These are phyloP conservation scores for Bisporella sp. DNA, from an alignment of 2,329 filamentous ascomycete genomes.

Conservation along the genomic window DNA sequence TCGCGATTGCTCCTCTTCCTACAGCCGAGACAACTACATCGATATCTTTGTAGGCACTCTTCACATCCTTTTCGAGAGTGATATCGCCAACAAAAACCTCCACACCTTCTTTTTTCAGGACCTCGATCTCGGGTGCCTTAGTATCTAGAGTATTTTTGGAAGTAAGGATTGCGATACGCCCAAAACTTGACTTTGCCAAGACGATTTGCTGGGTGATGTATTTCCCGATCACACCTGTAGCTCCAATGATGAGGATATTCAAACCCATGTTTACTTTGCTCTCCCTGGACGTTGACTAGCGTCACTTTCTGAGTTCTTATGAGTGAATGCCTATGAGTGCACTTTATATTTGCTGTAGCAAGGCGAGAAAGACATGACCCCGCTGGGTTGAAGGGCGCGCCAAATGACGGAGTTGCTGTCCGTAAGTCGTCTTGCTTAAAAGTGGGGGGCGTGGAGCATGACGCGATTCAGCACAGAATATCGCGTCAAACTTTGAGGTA, in stretches of 20 bases:
- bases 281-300: too few relatives aligned
- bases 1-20: slow-evolving; percentile 51
- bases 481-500: too few relatives aligned
- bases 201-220: slow-evolving; percentile 45
- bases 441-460: too few relatives aligned
- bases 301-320: too few relatives aligned
- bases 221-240: slow-evolving; percentile 43
- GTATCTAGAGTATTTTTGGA: slow-evolving; percentile 41
- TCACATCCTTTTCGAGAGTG: slow-evolving; percentile 42
- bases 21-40: slow-evolving; percentile 61
- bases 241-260: slow-evolving; percentile 44
- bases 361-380: too few relatives aligned
- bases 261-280: slow-evolving; percentile 5
- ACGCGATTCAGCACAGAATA: too few relatives aligned
- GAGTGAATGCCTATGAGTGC: too few relatives aligned
- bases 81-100: slow-evolving; percentile 50
- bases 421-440: too few relatives aligned
- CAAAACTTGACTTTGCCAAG: slow-evolving; percentile 36
- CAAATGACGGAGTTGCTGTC: too few relatives aligned
- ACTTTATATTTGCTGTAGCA: too few relatives aligned
- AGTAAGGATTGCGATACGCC: slow-evolving; percentile 47
- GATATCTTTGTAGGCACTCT: slow-evolving; percentile 47
- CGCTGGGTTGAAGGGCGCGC: too few relatives aligned
- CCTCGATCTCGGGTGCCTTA: slow-evolving; percentile 42
- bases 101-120: slow-evolving; percentile 37